Percentiles rank a stretch among this genome's conserved stretches.
Conservation (phyloP, 1,139 yeast species). For the Yamadazyma atlantica region DNA sequence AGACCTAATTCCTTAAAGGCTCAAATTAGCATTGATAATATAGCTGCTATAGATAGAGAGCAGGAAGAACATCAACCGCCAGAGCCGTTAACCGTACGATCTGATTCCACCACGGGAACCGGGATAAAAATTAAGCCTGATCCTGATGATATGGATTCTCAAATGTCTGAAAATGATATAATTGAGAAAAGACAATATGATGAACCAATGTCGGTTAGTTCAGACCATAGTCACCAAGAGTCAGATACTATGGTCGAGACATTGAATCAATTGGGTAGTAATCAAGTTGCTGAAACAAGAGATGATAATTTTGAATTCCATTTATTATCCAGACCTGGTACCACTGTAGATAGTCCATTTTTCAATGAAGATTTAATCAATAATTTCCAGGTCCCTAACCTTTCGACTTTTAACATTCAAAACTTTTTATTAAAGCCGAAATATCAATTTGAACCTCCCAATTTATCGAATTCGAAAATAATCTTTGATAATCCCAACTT, state of each 20-base stretch:
- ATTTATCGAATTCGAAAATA: slow-evolving; percentile 15
- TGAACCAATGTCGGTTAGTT: neutral
- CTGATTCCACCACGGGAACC: too few relatives aligned
- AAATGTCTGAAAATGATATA: neutral
- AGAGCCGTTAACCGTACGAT: neutral
- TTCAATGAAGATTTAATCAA: slow-evolving; percentile 14
- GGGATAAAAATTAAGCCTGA: neutral
- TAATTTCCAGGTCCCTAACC: slow-evolving; percentile 12
- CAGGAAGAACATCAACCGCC: neutral
- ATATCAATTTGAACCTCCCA: slow-evolving; percentile 13
- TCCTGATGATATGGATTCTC: neutral
- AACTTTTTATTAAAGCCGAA: slow-evolving; percentile 16
- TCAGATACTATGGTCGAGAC: too few relatives aligned
- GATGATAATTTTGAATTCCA: slow-evolving; percentile 1
- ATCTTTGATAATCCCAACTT: slow-evolving; percentile 16
- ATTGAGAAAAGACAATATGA: neutral
- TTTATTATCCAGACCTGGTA: slow-evolving; percentile 7
- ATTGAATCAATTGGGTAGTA: too few relatives aligned
- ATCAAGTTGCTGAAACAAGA: too few relatives aligned
- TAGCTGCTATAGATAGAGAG: slow-evolving; percentile 1
- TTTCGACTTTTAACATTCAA: slow-evolving; percentile 13
- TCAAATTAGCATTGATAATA: neutral
- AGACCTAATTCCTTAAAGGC: too few relatives aligned
- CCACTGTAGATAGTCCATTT: slow-evolving; percentile 12
- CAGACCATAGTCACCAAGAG: neutral